Evolutionary conservation across 2,329 filamentous ascomycete species (phyloP).

Genomic region (Aureobasidium pullulans): DNA sequence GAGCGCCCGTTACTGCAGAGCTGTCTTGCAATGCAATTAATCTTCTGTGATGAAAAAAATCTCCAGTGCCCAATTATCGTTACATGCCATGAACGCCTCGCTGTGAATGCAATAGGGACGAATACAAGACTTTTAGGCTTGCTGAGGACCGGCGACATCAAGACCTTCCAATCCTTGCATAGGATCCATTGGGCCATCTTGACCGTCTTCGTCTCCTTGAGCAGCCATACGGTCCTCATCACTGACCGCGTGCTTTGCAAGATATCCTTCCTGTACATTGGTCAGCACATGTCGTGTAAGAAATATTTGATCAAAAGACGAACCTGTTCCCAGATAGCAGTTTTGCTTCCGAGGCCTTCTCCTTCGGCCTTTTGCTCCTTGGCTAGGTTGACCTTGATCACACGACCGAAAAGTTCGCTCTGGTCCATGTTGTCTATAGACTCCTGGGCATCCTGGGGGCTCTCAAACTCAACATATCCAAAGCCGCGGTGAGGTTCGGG

Average conservation of each 20-base stretch:
- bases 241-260: constrained; percentile 77
- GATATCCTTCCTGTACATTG: constrained; percentile 71
- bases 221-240: constrained; percentile 62
- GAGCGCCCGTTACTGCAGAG: too few relatives aligned
- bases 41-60: neutral
- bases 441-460: constrained; percentile 77
- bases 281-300: constrained; percentile 13
- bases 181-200: constrained; percentile 61
- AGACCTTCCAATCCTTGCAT: constrained; percentile 94
- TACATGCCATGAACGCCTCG: constrained; percentile 9
- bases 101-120: neutral
- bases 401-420: constrained; percentile 84
- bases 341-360: constrained; percentile 85
- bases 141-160: constrained; percentile 88
- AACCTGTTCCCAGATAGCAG: constrained; percentile 95
- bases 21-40: too few relatives aligned
- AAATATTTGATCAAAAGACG: constrained; percentile 23
- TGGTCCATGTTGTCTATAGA: constrained; percentile 99
- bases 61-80: neutral
- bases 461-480: constrained; percentile 92
- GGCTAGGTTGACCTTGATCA: constrained; percentile 85
- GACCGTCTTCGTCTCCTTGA: constrained; percentile 46
- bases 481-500: constrained; percentile 82
- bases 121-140: constrained; percentile 44
- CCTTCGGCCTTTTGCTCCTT: constrained; percentile 85